Percentiles rank a stretch among this genome's conserved stretches.
Evolutionary conservation across 192 early-diverging fungal species (phyloP).

Genomic region (Backusella mclennaniae): DNA sequence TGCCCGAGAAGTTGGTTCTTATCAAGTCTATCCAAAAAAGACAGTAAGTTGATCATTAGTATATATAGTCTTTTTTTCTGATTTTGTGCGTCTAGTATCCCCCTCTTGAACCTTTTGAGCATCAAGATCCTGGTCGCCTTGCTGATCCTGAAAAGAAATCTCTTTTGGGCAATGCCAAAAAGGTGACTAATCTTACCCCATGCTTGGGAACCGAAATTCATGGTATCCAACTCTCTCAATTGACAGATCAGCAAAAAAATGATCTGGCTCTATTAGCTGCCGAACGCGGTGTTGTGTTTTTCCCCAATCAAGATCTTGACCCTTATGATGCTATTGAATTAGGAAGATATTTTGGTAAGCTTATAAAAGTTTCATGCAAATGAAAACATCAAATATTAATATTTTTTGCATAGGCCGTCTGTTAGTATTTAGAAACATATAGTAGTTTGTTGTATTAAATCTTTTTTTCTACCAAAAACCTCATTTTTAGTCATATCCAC

Average conservation of each 20-base stretch:
- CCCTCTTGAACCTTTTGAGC: constrained; percentile 19
- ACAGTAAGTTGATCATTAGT: not conserved
- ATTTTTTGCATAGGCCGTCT: constrained; percentile 10
- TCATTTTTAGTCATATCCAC: constrained; percentile 19
- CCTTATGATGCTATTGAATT: constrained; percentile 54
- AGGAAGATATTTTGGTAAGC: constrained; percentile 44
- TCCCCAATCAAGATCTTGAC: constrained; percentile 64
- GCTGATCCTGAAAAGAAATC: constrained; percentile 57
- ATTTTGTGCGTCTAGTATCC: constrained; percentile 14
- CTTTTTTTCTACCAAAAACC: not conserved
- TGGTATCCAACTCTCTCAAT: constrained; percentile 52
- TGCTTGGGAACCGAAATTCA: constrained; percentile 67
- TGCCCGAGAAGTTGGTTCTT: not conserved
- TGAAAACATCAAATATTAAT: not conserved
- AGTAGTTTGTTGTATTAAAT: constrained; percentile 5
- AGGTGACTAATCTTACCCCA: constrained; percentile 55
- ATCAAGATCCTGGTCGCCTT: constrained; percentile 33
- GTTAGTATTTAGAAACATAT: constrained; percentile 4
- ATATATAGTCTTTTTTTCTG: not conserved
- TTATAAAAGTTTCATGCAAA: constrained; percentile 6
- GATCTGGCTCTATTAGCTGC: constrained; percentile 62
- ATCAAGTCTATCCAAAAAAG: not conserved
- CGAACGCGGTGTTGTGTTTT: constrained; percentile 68
- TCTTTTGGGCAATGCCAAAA: constrained; percentile 51
- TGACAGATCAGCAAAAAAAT: constrained; percentile 59